Evolutionary conservation across 2,329 filamentous ascomycete species (phyloP).

Genomic region (Ophiostoma perfectum): DNA sequence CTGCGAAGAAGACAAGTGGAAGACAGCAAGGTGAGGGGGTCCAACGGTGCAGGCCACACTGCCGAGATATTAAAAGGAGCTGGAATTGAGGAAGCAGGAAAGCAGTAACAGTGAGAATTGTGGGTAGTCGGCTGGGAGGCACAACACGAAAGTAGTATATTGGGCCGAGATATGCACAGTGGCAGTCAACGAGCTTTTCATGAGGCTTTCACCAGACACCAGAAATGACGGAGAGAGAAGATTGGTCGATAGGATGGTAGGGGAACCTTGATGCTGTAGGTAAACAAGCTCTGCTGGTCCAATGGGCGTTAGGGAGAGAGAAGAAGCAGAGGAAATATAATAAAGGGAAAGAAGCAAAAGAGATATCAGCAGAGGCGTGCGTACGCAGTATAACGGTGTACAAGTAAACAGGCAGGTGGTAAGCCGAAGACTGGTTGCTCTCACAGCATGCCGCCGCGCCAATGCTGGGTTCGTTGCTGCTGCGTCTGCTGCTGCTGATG

Average conservation of each 20-base stretch:
- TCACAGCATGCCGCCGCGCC: neutral
- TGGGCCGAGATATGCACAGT: constrained; percentile 19
- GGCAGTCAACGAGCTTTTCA: constrained; percentile 7
- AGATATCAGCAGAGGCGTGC: constrained; percentile 15
- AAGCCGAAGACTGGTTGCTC: constrained; percentile 7
- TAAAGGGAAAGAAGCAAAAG: neutral
- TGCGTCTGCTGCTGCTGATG: neutral
- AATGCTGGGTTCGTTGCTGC: neutral
- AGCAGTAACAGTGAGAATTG: neutral
- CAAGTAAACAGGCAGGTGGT: constrained; percentile 16
- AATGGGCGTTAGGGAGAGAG: constrained; percentile 16
- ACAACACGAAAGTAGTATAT: constrained; percentile 4
- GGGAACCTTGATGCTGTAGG: constrained; percentile 16
- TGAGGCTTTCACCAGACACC: constrained; percentile 10
- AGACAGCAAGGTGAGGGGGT: neutral
- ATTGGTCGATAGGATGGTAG: constrained; percentile 20
- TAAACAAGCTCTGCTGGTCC: constrained; percentile 20
- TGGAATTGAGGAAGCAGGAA: neutral
- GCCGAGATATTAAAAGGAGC: neutral
- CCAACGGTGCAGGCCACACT: neutral
- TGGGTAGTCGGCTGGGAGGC: neutral
- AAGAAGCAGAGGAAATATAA: neutral
- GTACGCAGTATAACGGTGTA: constrained; percentile 26
- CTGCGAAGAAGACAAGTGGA: too few relatives aligned
- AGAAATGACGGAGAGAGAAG: constrained; percentile 9